Conservation (phyloP, 2,329 filamentous ascomycete species). For the Thielaviopsis euricoi region DNA sequence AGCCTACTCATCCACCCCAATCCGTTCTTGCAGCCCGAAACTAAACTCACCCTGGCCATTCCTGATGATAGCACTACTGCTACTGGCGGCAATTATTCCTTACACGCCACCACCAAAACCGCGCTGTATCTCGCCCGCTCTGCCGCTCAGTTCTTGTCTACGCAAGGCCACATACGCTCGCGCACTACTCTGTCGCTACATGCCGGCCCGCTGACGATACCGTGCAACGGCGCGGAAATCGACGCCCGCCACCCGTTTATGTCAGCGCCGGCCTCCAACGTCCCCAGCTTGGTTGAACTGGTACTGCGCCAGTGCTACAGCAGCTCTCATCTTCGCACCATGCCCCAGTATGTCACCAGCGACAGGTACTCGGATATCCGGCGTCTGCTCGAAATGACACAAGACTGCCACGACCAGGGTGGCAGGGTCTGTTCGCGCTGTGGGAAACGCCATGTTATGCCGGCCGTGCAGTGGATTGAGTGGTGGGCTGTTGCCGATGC, state of each 20-base stretch:
- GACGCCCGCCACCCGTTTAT: constrained; percentile 9
- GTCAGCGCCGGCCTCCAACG: constrained; percentile 16
- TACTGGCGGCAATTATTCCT: neutral
- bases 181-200: constrained; percentile 1
- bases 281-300: constrained; percentile 35
- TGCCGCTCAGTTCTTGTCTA: constrained; percentile 7
- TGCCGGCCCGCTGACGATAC: neutral
- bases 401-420: constrained; percentile 22
- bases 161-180: constrained; percentile 4
- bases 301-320: constrained; percentile 30
- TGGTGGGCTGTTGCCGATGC: constrained; percentile 29
- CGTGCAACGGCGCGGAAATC: constrained; percentile 4
- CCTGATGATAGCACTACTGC: neutral
- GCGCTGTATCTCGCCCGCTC: constrained; percentile 11
- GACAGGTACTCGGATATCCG: constrained; percentile 23
- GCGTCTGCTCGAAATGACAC: constrained; percentile 2
- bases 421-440: constrained; percentile 37
- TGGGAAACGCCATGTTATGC: constrained; percentile 29
- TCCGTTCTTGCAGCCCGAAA: constrained; percentile 34
- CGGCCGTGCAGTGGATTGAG: constrained; percentile 43
- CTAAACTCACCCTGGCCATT: constrained; percentile 7
- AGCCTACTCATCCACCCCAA: constrained; percentile 46
- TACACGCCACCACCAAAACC: constrained; percentile 4
- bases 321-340: constrained; percentile 25
- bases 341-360: constrained; percentile 27